Evolutionary conservation across 805 yeast genomes (phyloP), one percentile per base, ranked within the genome.

Genomic region (Yamadazyma endophytica): DNA sequence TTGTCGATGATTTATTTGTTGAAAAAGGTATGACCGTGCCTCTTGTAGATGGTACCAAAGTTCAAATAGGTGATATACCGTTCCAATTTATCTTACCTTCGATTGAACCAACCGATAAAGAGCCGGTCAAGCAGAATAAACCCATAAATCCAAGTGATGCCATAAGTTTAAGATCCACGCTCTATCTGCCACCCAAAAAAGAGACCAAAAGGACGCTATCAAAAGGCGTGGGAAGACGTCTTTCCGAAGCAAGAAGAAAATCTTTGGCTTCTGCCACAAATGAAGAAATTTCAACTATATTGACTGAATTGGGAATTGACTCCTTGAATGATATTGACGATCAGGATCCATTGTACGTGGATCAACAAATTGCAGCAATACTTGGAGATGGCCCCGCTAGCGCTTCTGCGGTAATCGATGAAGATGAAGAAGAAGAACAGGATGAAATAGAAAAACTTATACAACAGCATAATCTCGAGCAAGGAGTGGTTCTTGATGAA

Each of bases 11-110:
- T 43, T 68, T 68, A 21, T 92, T 90, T 55, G 82, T 92, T 5
- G 96, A 87, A 51, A 77, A 83, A 39, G 97, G 96, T 6, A 79
- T 85, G 21, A 92, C 98, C 0, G 88, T 92, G 6, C 96, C 96
- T 2, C 63, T 92, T 28, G 68, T 68, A 14, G 86, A 90, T 57
- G 84, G 82, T 24, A 78, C 89, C 1, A 82, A 83, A 46, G 79
- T 92, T 29, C 97, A 92, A 55, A 86, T 92, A 23, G 97, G 97
- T 9, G 95, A 87, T 48, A 85, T 90, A 12, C 82, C 87, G 6
- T 92, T 92, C 56, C 75, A 77, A 29, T 92, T 92, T 56, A 82
- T 90, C 11, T 61, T 92, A 24, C 98, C 98, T 5, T 75, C 78
- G 2, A 64, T 77, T 14, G 82, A 74, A 28, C 46, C 50, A 21